phyloP scores from a whole-genome alignment of 805 yeast genomes.

The Zygoascus flipseniorum region DNA sequence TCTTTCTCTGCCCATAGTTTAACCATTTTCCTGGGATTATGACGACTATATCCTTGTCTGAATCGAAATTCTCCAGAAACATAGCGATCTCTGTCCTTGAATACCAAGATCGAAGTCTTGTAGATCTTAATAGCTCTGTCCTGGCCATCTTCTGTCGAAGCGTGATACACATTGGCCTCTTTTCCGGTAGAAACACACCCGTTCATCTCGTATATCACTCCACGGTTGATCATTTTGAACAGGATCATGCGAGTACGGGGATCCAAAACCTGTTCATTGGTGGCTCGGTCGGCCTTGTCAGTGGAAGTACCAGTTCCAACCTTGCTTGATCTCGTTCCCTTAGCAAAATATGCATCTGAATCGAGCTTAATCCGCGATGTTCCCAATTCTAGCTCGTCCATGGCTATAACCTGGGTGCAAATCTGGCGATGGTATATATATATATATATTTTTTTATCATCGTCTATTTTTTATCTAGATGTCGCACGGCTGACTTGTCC shows the following conservation, averaged over 20 bases:
- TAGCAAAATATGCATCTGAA: conserved; percentile 12
- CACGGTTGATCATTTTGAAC: conserved; percentile 72
- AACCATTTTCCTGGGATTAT: conserved; percentile 95
- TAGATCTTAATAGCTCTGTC: conserved; percentile 87
- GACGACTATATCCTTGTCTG: conserved; percentile 71
- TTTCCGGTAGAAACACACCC: conserved; percentile 96
- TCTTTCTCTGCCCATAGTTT: conserved; percentile 98
- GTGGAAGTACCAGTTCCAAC: conserved; percentile 17
- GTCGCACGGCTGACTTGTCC: background rate
- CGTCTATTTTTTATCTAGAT: background rate
- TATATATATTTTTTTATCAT: background rate
- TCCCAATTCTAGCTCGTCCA: background rate
- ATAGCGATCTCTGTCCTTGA: conserved; percentile 91
- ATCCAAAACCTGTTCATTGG: conserved; percentile 93
- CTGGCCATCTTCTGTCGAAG: conserved; percentile 34
- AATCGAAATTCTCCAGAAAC: conserved; percentile 95
- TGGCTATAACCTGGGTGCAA: background rate
- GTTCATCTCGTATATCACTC: conserved; percentile 73
- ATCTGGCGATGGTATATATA: background rate
- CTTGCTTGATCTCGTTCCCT: conserved; percentile 18
- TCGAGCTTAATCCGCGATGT: conserved; percentile 14
- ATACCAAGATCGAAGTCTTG: conserved; percentile 93
- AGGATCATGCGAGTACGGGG: conserved; percentile 85
- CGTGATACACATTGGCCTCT: conserved; percentile 97
- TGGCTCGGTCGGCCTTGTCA: conserved; percentile 90